Evolutionary conservation across 768 basidiomycete species (phyloP).

Genomic region (Tylopilus intermedius): DNA sequence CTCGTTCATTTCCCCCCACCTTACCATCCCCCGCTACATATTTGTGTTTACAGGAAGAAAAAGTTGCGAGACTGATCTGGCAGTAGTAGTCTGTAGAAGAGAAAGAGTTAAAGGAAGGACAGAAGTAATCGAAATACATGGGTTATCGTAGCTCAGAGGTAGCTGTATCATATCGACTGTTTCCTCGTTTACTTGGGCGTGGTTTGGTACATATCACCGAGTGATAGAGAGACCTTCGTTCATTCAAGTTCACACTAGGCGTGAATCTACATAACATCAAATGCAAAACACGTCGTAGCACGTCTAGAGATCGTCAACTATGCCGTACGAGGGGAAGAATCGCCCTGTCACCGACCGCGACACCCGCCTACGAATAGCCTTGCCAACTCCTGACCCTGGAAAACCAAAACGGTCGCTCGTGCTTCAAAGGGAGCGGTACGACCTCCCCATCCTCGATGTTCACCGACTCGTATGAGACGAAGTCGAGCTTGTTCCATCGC

Average conservation of each 20-base stretch:
- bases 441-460: constrained; percentile 72
- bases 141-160: constrained; percentile 17
- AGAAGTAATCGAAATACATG: constrained; percentile 31
- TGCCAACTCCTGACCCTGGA: constrained; percentile 77
- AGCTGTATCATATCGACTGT: constrained; percentile 29
- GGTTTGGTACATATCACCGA: neutral
- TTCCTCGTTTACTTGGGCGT: neutral
- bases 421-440: constrained; percentile 64
- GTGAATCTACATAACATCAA: no score
- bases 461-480: constrained; percentile 69
- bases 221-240: neutral
- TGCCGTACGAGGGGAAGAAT: neutral
- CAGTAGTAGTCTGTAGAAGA: constrained; percentile 24
- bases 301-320: neutral
- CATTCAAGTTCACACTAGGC: neutral
- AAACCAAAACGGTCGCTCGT: constrained; percentile 92
- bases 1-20: constrained; percentile 9
- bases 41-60: constrained; percentile 20
- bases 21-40: constrained; percentile 13
- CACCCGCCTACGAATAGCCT: constrained; percentile 14
- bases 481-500: constrained; percentile 77
- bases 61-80: constrained; percentile 25
- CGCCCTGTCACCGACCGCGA: neutral
- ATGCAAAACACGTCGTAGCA: neutral
- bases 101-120: constrained; percentile 24